Base-by-base conservation (phyloP, 2,329 filamentous ascomycete genomes). In the Diaporthe vexans region DNA sequence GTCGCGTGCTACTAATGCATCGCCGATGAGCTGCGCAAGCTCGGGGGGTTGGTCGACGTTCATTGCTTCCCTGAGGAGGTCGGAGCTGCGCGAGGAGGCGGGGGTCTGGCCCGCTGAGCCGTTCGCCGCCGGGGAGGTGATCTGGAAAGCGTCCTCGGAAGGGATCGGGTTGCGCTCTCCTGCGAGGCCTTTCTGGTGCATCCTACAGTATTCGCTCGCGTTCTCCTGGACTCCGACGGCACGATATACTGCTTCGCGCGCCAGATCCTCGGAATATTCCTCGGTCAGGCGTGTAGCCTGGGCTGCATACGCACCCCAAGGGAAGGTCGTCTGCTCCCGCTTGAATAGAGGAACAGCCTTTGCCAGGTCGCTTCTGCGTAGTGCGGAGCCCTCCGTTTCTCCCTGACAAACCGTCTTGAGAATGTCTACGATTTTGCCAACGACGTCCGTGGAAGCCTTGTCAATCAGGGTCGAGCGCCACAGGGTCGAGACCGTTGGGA, bases 381-480 rank as follows among this genome's bases (percentile, higher is more conserved):
- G 89, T 24, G 91, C 93, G 74, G 88, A 88, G 11, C 86, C 83
- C 81, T 99, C 97, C 73, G 90, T 88, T 72, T 98, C 95, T n/a
- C 91, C 93, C 74, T 91, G 89, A 15, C 95, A 89, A 21, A 97
- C 92, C 7, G 91, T 91, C 78, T 94, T 94, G 73, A 99, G 86
- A 61, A 98, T 96, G 43, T 95, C 94, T 75, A 98, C 91, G 19
- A 98, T 86, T 71, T 91, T 93, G 78, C 94, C 94, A 24, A 97
- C 91, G 56, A 95, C 93, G 29, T 91, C 89, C 33, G 92, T 92
- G 4, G 94, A 92, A 0, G 95, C 91, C 79, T 94, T 95, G 78
- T 98, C 95, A 24, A 97, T 91, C 63, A 97, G 90, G 35, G 91
- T 87, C 0, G 95, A 97, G 77, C 94, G 92, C 97, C 97, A 99